Base-by-base conservation (phyloP, 768 basidiomycete species). In the Phaeotremella fagi region DNA sequence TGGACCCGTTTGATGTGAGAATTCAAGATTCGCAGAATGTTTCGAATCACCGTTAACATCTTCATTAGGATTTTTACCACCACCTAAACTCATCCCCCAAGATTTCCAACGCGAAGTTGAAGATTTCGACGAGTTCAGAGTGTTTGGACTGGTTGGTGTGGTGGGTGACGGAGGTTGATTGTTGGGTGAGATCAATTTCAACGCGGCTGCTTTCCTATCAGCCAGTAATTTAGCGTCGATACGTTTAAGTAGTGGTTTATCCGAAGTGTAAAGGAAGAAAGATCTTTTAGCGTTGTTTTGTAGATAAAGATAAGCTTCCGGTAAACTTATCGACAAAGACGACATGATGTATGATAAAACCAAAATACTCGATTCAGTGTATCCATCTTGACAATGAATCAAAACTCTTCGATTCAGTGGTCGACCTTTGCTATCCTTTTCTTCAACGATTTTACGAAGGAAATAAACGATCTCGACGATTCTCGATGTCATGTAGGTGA, bases 231-330 rank as follows among this genome's bases (percentile, higher is more conserved):
- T 75, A 37, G 71, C 76, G 75, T 94, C 91, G 41, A 91, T 80
- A 37, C 82, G 79, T 59, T 82, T 78, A 63, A 95, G 75, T 25
- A 91, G 70, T 3, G 81, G 81, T 50, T 92, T 73, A 74, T 98
- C 94, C 45, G 77, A 78, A 52, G 83, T 83, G 74, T 95, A 95
- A 48, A 97, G 88, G 62, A 94, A 98, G 77, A 98, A 98, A 57
- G 84, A 86, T 47, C 94, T 54, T 27, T 73, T 63, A 20, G 67
- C 57, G 16, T 68, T 44, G 14, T 76, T 70, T 75, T 98, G 94
- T 59, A 98, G 80, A 70, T 90, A 85, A 27, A 97, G 78, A 76
- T 94, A 97, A 5, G 91, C 94, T 70, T 92, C 89, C 7, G 91
- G 88, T 6, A 95, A 80, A 45, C 78, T 75, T 33, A 72, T 57